Percentiles rank a stretch among this genome's conserved stretches.
These are phyloP conservation scores for Crithidia fasciculata DNA, from an alignment of 208 protist genomes.

Conservation along the genomic window DNA sequence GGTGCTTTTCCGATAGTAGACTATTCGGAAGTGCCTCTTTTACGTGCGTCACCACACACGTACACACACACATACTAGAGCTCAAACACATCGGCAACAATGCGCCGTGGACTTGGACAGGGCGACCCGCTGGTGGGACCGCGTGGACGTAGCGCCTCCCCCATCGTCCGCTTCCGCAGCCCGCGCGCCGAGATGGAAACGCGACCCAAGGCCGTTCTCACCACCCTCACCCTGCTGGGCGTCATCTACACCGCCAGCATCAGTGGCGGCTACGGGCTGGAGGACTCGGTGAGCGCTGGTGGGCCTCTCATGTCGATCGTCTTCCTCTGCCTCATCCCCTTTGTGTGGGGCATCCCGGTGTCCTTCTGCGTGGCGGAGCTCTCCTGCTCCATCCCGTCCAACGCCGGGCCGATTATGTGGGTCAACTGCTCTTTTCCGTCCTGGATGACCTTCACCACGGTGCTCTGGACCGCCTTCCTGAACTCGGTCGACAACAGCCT, in stretches of 20 bases:
- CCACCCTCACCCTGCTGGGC: conserved; percentile 86
- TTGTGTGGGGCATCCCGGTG: conserved; percentile 88
- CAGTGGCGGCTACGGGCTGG: conserved; percentile 89
- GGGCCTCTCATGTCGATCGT: conserved; percentile 86
- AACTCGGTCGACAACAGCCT: conserved; percentile 92
- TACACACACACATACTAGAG: no score
- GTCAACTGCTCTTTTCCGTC: conserved; percentile 88
- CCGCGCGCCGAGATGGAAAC: conserved; percentile 38
- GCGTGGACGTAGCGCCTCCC: conserved; percentile 51
- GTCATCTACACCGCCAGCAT: conserved; percentile 90
- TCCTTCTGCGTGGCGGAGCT: conserved; percentile 90
- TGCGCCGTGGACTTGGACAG: conserved; percentile 4
- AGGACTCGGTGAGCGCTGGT: conserved; percentile 87
- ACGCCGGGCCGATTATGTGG: conserved; percentile 92
- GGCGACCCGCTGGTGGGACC: conserved; percentile 7
- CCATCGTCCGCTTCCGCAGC: conserved; percentile 78
- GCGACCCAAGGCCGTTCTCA: conserved; percentile 77
- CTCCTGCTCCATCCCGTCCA: conserved; percentile 85
- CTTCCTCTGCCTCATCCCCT: conserved; percentile 86
- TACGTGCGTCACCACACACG: no score
- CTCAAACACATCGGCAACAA: neutral
- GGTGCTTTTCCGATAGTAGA: neutral
- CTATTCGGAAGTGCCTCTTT: no score
- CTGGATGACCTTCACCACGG: conserved; percentile 85
- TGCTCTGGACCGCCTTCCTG: conserved; percentile 85